A percentile compares a stretch with the other conserved stretches of the same genome.
Conservation (phyloP, 192 early-diverging fungal species). For the Linnemannia elongata region DNA sequence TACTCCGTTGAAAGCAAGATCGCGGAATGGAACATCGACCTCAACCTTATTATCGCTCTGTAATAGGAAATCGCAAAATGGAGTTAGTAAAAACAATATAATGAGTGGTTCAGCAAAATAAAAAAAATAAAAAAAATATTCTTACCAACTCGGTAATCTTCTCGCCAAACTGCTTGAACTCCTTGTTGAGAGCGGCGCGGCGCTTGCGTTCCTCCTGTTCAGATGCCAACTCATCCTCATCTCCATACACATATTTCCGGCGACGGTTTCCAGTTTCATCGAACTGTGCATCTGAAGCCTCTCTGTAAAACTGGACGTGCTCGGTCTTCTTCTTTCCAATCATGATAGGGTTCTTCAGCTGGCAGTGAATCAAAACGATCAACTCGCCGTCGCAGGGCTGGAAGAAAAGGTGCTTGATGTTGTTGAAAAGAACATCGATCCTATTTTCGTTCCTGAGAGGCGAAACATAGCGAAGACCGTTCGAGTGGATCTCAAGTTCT, state of each 20-base stretch:
- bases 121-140: background rate
- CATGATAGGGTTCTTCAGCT: slow-evolving; percentile 97
- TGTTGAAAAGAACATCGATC: slow-evolving; percentile 94
- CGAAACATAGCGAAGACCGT: slow-evolving; percentile 94
- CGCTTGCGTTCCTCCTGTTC: slow-evolving; percentile 96
- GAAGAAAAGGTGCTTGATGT: slow-evolving; percentile 97
- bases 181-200: slow-evolving; percentile 88
- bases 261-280: slow-evolving; percentile 97
- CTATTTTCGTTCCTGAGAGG: slow-evolving; percentile 77
- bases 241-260: slow-evolving; percentile 90
- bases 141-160: slow-evolving; percentile 86
- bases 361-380: slow-evolving; percentile 94
- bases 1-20: slow-evolving; percentile 95
- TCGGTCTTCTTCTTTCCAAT: slow-evolving; percentile 98
- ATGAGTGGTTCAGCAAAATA: background rate
- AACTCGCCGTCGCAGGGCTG: slow-evolving; percentile 98
- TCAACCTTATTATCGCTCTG: slow-evolving; percentile 85
- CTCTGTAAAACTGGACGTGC: slow-evolving; percentile 99
- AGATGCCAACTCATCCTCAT: slow-evolving; percentile 97
- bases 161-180: slow-evolving; percentile 94
- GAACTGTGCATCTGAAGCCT: slow-evolving; percentile 93
- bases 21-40: slow-evolving; percentile 94
- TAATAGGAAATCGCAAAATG: slow-evolving; percentile 4
- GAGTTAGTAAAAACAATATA: background rate
- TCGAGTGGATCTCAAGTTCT: slow-evolving; percentile 96